Conservation (phyloP, 2,329 filamentous ascomycete species). For the Endocalyx cinctus region DNA sequence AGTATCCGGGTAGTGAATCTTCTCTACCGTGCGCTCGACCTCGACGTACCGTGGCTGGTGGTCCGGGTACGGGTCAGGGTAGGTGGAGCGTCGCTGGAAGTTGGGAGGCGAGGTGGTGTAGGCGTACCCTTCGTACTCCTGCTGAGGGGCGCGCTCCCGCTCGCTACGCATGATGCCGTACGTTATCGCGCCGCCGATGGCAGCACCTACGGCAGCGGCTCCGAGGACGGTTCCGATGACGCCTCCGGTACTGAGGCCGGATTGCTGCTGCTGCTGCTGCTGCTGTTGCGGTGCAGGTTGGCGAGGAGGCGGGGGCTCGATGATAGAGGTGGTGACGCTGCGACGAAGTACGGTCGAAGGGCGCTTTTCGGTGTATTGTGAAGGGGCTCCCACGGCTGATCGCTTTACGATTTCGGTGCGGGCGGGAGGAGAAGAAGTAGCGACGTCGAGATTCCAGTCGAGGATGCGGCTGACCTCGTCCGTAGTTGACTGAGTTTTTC, state of each 20-base stretch:
- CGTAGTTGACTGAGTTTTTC: conserved; percentile 31
- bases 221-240: conserved; percentile 74
- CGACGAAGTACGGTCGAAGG: conserved; percentile 25
- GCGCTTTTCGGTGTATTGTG: conserved; percentile 14
- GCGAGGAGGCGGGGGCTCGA: conserved; percentile 23
- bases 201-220: conserved; percentile 67
- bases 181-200: conserved; percentile 55
- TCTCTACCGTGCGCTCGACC: conserved; percentile 32
- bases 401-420: conserved; percentile 14
- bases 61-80: conserved; percentile 32
- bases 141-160: conserved; percentile 32
- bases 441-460: conserved; percentile 45
- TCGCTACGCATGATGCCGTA: conserved; percentile 69
- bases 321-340: conserved; percentile 31
- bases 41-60: conserved; percentile 33
- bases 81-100: conserved; percentile 42
- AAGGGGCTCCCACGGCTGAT: conserved; percentile 14
- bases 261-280: conserved; percentile 25
- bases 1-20: conserved; percentile 33
- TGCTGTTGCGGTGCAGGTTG: conserved; percentile 15
- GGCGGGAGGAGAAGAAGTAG: conserved; percentile 20
- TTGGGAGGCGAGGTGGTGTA: conserved; percentile 28
- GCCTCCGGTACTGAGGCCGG: conserved; percentile 52
- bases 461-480: conserved; percentile 40
- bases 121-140: conserved; percentile 40